Evolutionary conservation across 2,329 filamentous ascomycete genomes (phyloP), one percentile per base, ranked within the genome.

Genomic region (Talaromyces marneffei): DNA sequence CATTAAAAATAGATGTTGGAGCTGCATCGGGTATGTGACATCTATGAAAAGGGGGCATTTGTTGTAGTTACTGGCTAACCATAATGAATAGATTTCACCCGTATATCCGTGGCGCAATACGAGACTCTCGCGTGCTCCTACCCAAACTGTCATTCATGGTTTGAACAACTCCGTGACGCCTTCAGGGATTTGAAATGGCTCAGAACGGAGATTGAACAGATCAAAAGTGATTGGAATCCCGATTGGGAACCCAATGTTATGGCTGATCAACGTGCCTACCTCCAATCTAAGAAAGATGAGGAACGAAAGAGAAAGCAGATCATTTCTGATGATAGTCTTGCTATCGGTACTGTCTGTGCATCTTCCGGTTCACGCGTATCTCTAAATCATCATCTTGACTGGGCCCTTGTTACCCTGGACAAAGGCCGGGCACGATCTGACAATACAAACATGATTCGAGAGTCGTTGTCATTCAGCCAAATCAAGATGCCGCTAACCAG

Each of bases 331-430:
- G 18, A 29, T 5, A 27, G 48, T 29, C 23, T 42, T n/a, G 18
- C 35, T 25, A 61, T 57, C 16, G 59, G 59, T 12, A 20, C 44
- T 2, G 23, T 61, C 10, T 23, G 33, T 4, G 53, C 33, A 14
- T 40, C 39, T 8, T 57, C 59, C 8, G 59, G 42, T 2, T 29
- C 37, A 4, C 52, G 40, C 16, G n/a, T 39, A n/a, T 37, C 31
- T 6, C 14, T 52, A 2, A 56, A 56, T 10, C 52, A 50, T 56
- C 59, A 39, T 44, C 27, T 61, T 8, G 59, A 61, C 42, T 61
- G 59, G 59, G 59, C 59, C 16, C 37, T 57, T 23, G 33, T 61
- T 3, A 4, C 25, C 3, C 29, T 61, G 31, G 18, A 31, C 4
- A 8, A 20, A 12, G 42, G 1, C 1, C 23, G n/a, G 6, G 9